A percentile compares a stretch with the other conserved stretches of the same genome.
phyloP scores from a whole-genome alignment of 164 flowering plant species.

The Santalum album region DNA sequence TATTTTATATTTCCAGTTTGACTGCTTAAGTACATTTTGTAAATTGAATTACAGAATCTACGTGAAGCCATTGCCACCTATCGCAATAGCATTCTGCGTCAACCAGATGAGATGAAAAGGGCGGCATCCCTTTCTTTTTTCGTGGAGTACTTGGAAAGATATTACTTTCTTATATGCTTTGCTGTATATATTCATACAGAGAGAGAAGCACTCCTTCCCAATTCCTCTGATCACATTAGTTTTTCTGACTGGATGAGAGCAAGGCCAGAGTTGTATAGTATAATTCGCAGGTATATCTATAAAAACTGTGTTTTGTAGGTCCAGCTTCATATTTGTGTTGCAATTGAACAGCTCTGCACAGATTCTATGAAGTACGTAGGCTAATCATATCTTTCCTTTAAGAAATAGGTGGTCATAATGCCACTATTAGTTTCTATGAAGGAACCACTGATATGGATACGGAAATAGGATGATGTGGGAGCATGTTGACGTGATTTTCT shows the following conservation, averaged over 20 bases:
- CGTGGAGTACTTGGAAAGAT: conserved; percentile 93
- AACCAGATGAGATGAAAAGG: conserved; percentile 94
- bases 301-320: background rate
- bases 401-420: no score
- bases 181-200: conserved; percentile 91
- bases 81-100: conserved; percentile 81
- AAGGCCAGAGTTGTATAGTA: conserved; percentile 93
- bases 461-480: no score
- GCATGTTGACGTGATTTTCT: no score
- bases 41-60: conserved; percentile 51
- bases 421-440: no score
- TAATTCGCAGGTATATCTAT: conserved; percentile 68
- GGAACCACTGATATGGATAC: no score
- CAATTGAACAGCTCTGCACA: no score
- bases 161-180: conserved; percentile 95
- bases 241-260: conserved; percentile 97
- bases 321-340: background rate
- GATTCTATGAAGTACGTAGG: no score
- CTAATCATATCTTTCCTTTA: no score
- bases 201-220: conserved; percentile 50
- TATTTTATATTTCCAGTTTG: no score
- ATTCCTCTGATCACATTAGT: conserved; percentile 43
- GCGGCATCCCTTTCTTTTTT: conserved; percentile 89
- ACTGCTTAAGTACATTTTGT: background rate
- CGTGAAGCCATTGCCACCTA: conserved; percentile 94